Evolutionary conservation across 2,329 filamentous ascomycete species (phyloP).

Genomic region (Ramularia collo-cygni): DNA sequence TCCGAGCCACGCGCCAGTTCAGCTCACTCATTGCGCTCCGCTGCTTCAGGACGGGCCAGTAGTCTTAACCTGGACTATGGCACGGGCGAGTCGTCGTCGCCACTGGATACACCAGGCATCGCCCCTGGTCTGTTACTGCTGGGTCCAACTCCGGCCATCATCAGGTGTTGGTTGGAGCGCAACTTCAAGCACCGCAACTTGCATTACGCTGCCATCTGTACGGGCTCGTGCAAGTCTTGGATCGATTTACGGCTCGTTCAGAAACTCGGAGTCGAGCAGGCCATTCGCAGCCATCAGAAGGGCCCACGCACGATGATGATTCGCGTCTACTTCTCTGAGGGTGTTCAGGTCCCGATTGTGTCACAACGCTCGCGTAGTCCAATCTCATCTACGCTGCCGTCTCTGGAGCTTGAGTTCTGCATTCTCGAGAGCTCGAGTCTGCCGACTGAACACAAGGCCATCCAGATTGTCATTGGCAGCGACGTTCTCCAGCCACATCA

Average conservation of each 20-base stretch:
- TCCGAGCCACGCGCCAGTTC: conserved; percentile 94
- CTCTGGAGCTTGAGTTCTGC: conserved; percentile 71
- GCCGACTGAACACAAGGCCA: conserved; percentile 50
- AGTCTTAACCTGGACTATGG: conserved; percentile 78
- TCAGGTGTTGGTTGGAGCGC: conserved; percentile 89
- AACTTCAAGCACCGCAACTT: conserved; percentile 85
- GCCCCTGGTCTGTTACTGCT: conserved; percentile 80
- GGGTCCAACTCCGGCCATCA: conserved; percentile 84
- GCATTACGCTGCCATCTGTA: conserved; percentile 86
- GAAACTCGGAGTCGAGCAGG: conserved; percentile 63
- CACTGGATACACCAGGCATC: conserved; percentile 64
- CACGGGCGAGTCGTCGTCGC: conserved; percentile 62
- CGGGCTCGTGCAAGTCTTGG: conserved; percentile 82
- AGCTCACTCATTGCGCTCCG: conserved; percentile 69
- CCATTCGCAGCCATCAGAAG: conserved; percentile 39
- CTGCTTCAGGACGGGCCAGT: conserved; percentile 72
- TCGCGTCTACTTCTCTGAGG: conserved; percentile 84
- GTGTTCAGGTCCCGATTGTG: conserved; percentile 69
- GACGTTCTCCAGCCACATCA: conserved; percentile 80
- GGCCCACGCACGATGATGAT: conserved; percentile 62
- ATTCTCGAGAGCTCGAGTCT: conserved; percentile 50
- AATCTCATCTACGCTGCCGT: conserved; percentile 59
- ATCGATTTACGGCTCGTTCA: conserved; percentile 68
- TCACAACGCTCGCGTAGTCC: conserved; percentile 68
- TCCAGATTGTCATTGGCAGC: conserved; percentile 85